These are phyloP conservation scores for Phaeotremella skinneri DNA, from an alignment of 768 basidiomycete species.

Conservation along the genomic window DNA sequence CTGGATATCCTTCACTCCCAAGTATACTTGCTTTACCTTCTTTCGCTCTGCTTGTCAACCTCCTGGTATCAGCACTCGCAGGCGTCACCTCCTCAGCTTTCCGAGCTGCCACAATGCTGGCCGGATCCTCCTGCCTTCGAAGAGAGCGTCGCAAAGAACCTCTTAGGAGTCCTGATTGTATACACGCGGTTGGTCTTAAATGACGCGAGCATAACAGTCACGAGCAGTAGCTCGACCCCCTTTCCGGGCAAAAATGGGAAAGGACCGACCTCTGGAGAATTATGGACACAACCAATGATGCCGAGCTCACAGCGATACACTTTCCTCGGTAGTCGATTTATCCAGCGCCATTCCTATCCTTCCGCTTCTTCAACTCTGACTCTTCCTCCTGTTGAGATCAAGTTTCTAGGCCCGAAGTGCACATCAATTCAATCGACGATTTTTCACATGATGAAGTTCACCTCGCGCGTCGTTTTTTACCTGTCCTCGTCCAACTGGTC, in stretches of 20 bases:
- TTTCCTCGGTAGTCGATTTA: conserved; percentile 16
- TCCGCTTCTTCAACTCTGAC: conserved; percentile 3
- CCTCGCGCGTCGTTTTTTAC: conserved; percentile 71
- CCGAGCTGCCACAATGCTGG: conserved; percentile 54
- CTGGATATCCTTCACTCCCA: conserved; percentile 81
- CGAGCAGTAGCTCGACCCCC: not conserved
- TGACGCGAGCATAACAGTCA: conserved; percentile 14
- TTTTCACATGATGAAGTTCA: conserved; percentile 32
- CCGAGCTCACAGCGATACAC: conserved; percentile 6
- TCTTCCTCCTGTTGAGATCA: not conserved
- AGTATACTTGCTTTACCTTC: conserved; percentile 76
- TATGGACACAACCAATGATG: conserved; percentile 8
- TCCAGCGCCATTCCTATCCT: conserved; percentile 26
- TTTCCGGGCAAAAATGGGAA: conserved; percentile 11
- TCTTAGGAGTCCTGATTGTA: conserved; percentile 76
- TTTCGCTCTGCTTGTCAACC: conserved; percentile 72
- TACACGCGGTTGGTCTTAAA: conserved; percentile 70
- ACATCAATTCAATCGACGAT: conserved; percentile 14
- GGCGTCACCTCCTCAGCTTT: conserved; percentile 47
- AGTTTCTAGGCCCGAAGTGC: conserved; percentile 13
- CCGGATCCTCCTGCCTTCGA: conserved; percentile 72
- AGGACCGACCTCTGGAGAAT: conserved; percentile 14
- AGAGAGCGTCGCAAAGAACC: conserved; percentile 75
- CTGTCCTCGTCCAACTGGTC: conserved; percentile 85
- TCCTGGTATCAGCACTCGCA: conserved; percentile 64